These are phyloP conservation scores for Daldinia grandis DNA, from an alignment of 495 filamentous ascomycete genomes.

Conservation along the genomic window DNA sequence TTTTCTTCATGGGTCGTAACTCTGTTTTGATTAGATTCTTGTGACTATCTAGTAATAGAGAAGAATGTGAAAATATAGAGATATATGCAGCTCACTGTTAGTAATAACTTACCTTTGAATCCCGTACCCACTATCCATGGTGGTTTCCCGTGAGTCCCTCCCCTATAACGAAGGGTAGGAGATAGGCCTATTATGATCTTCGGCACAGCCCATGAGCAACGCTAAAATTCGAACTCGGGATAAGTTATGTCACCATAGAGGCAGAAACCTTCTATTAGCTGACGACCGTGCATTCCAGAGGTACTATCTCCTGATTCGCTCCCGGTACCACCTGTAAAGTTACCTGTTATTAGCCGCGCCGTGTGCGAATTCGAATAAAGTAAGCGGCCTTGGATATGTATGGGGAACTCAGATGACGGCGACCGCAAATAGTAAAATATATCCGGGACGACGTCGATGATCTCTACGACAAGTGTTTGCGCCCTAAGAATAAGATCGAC, in stretches of 20 bases:
- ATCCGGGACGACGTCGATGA: neutral
- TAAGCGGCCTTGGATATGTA: neutral
- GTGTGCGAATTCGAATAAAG: neutral
- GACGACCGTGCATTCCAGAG: neutral
- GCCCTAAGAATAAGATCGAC: neutral
- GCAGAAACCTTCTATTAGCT: conserved; percentile 1
- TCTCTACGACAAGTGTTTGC: neutral
- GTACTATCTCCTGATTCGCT: neutral
- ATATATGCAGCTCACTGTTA: neutral
- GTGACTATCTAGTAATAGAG: neutral
- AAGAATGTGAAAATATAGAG: neutral
- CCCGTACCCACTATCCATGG: neutral
- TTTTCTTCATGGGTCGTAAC: neutral
- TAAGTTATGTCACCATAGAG: neutral
- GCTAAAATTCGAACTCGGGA: neutral
- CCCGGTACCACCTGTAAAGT: neutral
- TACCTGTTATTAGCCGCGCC: neutral
- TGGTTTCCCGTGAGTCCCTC: neutral
- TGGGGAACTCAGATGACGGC: neutral
- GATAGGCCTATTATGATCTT: neutral
- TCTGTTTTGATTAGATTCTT: neutral
- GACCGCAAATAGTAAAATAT: conserved; percentile 6
- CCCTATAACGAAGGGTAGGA: neutral
- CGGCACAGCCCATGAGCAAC: neutral
- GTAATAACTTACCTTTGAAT: neutral